Conservation (phyloP, 768 basidiomycete species). For the Tulasnella sp. region DNA sequence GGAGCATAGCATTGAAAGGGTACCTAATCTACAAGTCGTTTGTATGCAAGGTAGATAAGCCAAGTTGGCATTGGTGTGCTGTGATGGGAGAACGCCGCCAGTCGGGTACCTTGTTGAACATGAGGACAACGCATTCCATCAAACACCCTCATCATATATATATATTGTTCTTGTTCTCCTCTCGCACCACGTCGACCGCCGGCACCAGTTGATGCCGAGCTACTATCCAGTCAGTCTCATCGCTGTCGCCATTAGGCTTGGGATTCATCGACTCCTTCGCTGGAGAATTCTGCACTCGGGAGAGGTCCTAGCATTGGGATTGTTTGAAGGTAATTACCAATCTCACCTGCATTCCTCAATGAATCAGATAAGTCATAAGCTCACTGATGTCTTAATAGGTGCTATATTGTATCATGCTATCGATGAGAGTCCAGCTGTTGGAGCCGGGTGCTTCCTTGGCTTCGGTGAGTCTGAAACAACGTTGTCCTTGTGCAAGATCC, state of each 20-base stretch:
- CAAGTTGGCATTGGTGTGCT: too few species aligned
- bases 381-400: background rate
- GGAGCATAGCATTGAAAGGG: too few species aligned
- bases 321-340: slow-evolving; percentile 8
- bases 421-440: slow-evolving; percentile 8
- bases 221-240: slow-evolving; percentile 6
- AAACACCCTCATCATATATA: too few species aligned
- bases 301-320: slow-evolving; percentile 9
- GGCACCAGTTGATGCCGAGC: background rate
- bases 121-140: too few species aligned
- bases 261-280: slow-evolving; percentile 6
- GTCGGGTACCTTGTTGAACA: too few species aligned
- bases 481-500: background rate
- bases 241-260: slow-evolving; percentile 4
- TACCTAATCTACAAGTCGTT: too few species aligned
- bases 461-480: background rate
- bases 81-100: too few species aligned
- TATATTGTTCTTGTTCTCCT: too few species aligned
- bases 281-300: background rate
- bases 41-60: too few species aligned
- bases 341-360: background rate
- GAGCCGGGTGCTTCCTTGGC: slow-evolving; percentile 8
- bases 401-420: slow-evolving; percentile 3
- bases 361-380: background rate
- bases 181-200: too few species aligned